Evolutionary conservation across 495 filamentous ascomycete species (phyloP).

Genomic region (Penicillium riverlandense): DNA sequence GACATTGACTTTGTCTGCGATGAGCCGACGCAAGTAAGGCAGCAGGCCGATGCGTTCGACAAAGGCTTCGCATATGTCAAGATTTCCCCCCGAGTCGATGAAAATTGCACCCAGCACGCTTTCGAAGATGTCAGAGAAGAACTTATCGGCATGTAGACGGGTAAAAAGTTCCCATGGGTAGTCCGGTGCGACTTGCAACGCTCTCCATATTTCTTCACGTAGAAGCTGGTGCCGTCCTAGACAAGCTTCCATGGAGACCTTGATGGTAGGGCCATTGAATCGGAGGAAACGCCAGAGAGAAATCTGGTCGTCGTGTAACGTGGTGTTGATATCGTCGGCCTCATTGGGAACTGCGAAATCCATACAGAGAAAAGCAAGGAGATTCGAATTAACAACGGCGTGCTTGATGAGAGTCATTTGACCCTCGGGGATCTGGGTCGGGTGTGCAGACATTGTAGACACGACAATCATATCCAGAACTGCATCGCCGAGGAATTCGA

Average conservation of each 20-base stretch:
- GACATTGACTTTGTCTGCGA: constrained; percentile 52
- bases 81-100: constrained; percentile 61
- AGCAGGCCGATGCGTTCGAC: constrained; percentile 59
- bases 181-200: constrained; percentile 33
- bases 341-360: constrained; percentile 15
- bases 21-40: constrained; percentile 50
- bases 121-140: constrained; percentile 84
- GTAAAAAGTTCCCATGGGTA: constrained; percentile 76
- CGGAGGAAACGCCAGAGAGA: constrained; percentile 68
- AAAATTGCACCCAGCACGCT: constrained; percentile 76
- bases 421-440: constrained; percentile 45
- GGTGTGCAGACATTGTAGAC: constrained; percentile 38
- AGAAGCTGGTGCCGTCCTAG: constrained; percentile 39
- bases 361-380: constrained; percentile 83
- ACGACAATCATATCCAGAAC: constrained; percentile 76
- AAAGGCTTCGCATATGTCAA: constrained; percentile 49
- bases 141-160: constrained; percentile 63
- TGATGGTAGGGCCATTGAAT: constrained; percentile 40
- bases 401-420: constrained; percentile 70
- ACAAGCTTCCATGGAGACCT: constrained; percentile 35
- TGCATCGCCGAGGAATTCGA: constrained; percentile 89
- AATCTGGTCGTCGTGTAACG: constrained; percentile 4
- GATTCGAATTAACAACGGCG: constrained; percentile 73
- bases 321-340: neutral
- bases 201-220: constrained; percentile 41